phyloP scores from a whole-genome alignment of 2,329 filamentous ascomycete species.

The Claviceps paspali region DNA sequence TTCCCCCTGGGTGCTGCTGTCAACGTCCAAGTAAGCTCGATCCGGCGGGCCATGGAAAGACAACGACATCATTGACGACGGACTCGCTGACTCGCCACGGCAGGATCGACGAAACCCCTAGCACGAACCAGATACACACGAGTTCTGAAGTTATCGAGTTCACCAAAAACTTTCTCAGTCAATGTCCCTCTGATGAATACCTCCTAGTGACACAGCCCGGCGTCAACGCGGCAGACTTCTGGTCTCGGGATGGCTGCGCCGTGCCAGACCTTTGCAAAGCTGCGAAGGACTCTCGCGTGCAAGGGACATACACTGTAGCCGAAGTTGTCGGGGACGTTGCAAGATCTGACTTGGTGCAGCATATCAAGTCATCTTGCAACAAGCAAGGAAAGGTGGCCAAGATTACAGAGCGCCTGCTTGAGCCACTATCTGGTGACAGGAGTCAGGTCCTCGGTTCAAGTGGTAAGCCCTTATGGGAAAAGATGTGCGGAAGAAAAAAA shows the following conservation, averaged over 20 bases:
- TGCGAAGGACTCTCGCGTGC: conserved; percentile 19
- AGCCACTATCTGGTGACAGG: conserved; percentile 25
- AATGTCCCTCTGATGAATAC: conserved; percentile 63
- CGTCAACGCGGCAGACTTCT: conserved; percentile 54
- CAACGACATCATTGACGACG: background rate
- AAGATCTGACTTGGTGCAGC: conserved; percentile 23
- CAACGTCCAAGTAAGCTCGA: conserved; percentile 57
- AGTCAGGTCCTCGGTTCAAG: conserved; percentile 31
- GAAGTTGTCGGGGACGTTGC: conserved; percentile 40
- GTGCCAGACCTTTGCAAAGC: conserved; percentile 35
- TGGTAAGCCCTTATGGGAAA: conserved; percentile 20
- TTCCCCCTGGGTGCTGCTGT: conserved; percentile 79
- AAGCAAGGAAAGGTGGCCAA: conserved; percentile 20
- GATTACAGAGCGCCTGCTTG: conserved; percentile 26
- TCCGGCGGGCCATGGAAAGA: conserved; percentile 2
- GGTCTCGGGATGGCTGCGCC: conserved; percentile 31
- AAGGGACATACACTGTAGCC: conserved; percentile 31
- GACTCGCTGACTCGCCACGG: conserved; percentile 3
- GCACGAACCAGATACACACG: conserved; percentile 32
- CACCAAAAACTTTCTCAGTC: conserved; percentile 37
- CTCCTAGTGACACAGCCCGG: conserved; percentile 65
- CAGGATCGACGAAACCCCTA: conserved; percentile 20
- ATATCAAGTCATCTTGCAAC: conserved; percentile 32
- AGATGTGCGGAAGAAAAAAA: no score
- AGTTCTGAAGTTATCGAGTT: conserved; percentile 26